Evolutionary conservation across 1,284 basidiomycete genomes (phyloP).

Genomic region (Rhodotorula sp.): DNA sequence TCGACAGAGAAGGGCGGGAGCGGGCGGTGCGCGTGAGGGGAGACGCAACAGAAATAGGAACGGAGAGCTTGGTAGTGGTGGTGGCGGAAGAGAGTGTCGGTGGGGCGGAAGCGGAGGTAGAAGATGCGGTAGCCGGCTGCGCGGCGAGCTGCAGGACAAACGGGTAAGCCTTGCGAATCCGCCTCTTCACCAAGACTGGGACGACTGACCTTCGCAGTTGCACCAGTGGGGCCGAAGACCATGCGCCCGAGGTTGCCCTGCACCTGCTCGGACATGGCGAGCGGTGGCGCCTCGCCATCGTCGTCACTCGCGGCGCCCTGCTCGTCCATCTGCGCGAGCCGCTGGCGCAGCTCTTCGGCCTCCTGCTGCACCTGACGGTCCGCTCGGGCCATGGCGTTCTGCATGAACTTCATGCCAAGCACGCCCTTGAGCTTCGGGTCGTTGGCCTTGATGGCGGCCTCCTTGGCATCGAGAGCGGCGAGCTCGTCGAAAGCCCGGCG

Average conservation of each 20-base stretch:
- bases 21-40: constrained; percentile 15
- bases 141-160: not conserved
- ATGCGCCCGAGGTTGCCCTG: constrained; percentile 56
- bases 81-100: constrained; percentile 20
- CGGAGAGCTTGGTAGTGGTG: constrained; percentile 36
- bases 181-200: rapidly evolving
- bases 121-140: constrained; percentile 30
- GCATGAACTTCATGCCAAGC: constrained; percentile 95
- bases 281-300: constrained; percentile 49
- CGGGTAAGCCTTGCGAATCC: too few relatives aligned
- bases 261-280: constrained; percentile 48
- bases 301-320: constrained; percentile 47
- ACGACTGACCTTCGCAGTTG: constrained; percentile 34
- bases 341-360: constrained; percentile 68
- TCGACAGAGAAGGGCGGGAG: constrained; percentile 25
- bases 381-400: constrained; percentile 74
- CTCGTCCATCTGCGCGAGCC: constrained; percentile 60
- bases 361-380: constrained; percentile 62
- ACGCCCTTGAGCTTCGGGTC: constrained; percentile 65
- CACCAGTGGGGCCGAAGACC: constrained; percentile 52
- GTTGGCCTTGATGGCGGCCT: constrained; percentile 27
- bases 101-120: not conserved
- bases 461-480: constrained; percentile 35
- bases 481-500: constrained; percentile 44
- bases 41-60: constrained; percentile 35